Evolutionary conservation across 1,139 yeast species (phyloP).

Genomic region (Candida sp.): DNA sequence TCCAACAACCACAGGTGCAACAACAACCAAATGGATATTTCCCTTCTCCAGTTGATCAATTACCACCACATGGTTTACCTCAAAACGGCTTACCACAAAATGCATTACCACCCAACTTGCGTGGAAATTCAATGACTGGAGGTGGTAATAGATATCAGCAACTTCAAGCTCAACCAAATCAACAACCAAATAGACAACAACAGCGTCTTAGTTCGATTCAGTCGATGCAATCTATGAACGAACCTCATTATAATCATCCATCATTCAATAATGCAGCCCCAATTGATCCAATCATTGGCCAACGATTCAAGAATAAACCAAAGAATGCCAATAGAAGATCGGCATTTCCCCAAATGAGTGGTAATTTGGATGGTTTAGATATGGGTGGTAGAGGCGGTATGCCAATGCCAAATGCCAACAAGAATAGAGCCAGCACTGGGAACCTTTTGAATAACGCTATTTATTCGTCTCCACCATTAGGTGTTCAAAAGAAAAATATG

Average conservation of each 20-base stretch:
- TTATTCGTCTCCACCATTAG: slow-evolving; percentile 7
- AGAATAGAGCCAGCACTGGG: slow-evolving; percentile 19
- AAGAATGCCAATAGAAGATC: slow-evolving; percentile 36
- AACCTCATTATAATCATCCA: slow-evolving; percentile 6
- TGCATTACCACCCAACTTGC: slow-evolving; percentile 24
- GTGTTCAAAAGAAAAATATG: slow-evolving; percentile 14
- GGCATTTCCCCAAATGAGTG: slow-evolving; percentile 29
- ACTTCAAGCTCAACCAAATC: slow-evolving; percentile 7
- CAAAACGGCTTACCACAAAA: slow-evolving; percentile 29
- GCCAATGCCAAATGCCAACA: slow-evolving; percentile 30
- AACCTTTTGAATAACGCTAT: slow-evolving; percentile 3
- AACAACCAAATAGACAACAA: not conserved
- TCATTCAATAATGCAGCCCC: slow-evolving; percentile 14
- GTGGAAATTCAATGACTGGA: slow-evolving; percentile 10
- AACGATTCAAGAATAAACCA: slow-evolving; percentile 21
- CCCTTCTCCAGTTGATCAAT: slow-evolving; percentile 21
- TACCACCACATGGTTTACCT: slow-evolving; percentile 37
- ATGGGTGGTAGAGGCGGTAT: slow-evolving; percentile 52
- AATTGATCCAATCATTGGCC: slow-evolving; percentile 25
- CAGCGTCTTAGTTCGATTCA: slow-evolving; percentile 3
- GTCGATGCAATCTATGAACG: slow-evolving; percentile 2
- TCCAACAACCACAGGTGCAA: not conserved
- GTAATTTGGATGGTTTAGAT: slow-evolving; percentile 35
- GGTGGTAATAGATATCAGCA: slow-evolving; percentile 8
- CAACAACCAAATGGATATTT: slow-evolving; percentile 10